Evolutionary conservation across 177 flowering plant species (phyloP).

Genomic region (Vitis hybrid): DNA sequence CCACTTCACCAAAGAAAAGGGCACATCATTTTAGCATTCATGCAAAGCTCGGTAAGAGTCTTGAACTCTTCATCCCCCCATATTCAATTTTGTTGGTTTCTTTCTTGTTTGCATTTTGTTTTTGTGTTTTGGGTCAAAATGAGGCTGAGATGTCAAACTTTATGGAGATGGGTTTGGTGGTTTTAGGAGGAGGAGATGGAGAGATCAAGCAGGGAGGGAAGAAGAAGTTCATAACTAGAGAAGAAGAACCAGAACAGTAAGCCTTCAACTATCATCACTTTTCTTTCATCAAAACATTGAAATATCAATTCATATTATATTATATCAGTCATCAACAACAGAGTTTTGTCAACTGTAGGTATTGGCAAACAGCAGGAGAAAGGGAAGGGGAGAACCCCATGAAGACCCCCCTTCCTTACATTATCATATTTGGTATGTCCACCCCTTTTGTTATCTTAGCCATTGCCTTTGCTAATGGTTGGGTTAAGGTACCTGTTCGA

Average conservation of each 20-base stretch:
- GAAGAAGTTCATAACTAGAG: conserved; percentile 92
- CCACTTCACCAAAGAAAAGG: conserved; percentile 20
- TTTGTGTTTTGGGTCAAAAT: not conserved
- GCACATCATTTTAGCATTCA: conserved; percentile 32
- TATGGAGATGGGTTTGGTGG: conserved; percentile 6
- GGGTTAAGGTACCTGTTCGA: conserved; percentile 85
- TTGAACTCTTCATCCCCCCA: too few relatives aligned
- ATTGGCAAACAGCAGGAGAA: conserved; percentile 94
- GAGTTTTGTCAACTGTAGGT: conserved; percentile 44
- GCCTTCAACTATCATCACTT: conserved; percentile 7
- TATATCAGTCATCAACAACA: too few relatives aligned
- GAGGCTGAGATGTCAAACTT: not conserved
- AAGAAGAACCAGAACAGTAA: conserved; percentile 93
- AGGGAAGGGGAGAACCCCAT: conserved; percentile 94
- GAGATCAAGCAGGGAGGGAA: conserved; percentile 56
- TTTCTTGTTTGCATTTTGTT: not conserved
- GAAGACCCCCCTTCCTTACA: conserved; percentile 91
- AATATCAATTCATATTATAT: not conserved
- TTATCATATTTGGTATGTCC: conserved; percentile 92
- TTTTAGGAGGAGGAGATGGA: conserved; percentile 64
- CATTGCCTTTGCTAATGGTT: conserved; percentile 88
- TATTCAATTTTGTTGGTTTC: not conserved
- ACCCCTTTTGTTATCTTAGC: conserved; percentile 92
- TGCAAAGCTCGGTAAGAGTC: conserved; percentile 48
- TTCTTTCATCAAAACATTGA: not conserved